Conservation (phyloP, 331 rosid species). For the Pyrus hybrid region DNA sequence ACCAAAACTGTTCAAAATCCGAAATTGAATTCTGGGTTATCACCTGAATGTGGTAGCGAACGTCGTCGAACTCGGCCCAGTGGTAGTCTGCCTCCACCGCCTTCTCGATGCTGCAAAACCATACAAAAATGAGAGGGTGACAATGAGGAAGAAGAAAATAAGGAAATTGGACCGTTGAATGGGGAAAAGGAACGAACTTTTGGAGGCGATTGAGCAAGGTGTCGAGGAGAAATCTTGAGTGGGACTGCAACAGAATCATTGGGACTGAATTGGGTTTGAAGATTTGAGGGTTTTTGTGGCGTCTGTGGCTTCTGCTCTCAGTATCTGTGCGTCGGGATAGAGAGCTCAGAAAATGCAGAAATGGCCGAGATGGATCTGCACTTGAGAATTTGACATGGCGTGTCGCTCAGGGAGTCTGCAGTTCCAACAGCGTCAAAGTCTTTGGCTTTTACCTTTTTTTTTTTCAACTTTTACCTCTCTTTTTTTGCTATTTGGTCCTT, state of each 20-base stretch:
- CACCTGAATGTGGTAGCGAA: conserved; percentile 92
- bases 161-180: not conserved
- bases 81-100: conserved; percentile 80
- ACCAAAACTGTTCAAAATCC: not conserved
- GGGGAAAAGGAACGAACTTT: conserved; percentile 32
- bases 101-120: conserved; percentile 62
- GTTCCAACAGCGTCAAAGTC: not conserved
- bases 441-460: not conserved
- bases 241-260: conserved; percentile 92
- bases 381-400: not conserved
- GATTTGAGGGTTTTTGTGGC: not conserved
- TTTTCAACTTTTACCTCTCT: not conserved
- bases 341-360: not conserved
- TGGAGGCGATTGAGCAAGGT: conserved; percentile 69
- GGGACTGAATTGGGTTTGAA: not conserved
- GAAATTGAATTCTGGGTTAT: not conserved
- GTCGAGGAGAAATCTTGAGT: conserved; percentile 85
- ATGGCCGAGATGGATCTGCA: not conserved
- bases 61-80: conserved; percentile 94
- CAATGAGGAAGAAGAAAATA: not conserved
- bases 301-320: not conserved
- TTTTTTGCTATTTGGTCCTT: not conserved
- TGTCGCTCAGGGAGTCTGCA: not conserved
- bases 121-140: conserved; percentile 4
- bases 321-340: not conserved